phyloP scores from a whole-genome alignment of 192 early-diverging fungal species.

The Mortierella alpina region DNA sequence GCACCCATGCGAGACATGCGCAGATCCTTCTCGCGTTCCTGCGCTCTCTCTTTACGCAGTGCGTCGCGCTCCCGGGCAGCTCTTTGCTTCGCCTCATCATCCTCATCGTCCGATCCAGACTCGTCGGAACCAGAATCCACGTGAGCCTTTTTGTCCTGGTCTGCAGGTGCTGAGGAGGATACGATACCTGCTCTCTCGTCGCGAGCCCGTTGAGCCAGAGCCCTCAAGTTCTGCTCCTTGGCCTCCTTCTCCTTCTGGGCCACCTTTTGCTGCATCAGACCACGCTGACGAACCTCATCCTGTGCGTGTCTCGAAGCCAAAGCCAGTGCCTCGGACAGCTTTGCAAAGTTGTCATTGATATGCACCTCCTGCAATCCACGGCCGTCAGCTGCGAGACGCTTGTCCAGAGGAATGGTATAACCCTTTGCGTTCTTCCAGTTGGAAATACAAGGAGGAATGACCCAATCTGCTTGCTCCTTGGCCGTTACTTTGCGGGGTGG shows the following conservation, averaged over 20 bases:
- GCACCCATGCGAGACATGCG: constrained; percentile 90
- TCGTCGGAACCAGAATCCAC: constrained; percentile 51
- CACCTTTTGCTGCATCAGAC: constrained; percentile 90
- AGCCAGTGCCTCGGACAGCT: constrained; percentile 92
- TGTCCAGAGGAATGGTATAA: constrained; percentile 98
- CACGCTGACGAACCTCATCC: constrained; percentile 92
- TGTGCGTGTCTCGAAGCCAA: constrained; percentile 94
- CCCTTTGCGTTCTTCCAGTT: constrained; percentile 99
- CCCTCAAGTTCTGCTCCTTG: constrained; percentile 90
- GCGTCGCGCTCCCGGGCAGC: constrained; percentile 84
- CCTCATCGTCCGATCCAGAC: constrained; percentile 61
- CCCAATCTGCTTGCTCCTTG: constrained; percentile 97
- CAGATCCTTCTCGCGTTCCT: constrained; percentile 87
- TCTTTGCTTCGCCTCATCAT: constrained; percentile 61
- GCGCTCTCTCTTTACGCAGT: constrained; percentile 82
- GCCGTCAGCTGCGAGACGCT: constrained; percentile 97
- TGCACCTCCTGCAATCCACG: constrained; percentile 90
- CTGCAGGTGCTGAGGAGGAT: constrained; percentile 1
- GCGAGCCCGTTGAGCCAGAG: constrained; percentile 92
- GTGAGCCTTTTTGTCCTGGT: constrained; percentile 8
- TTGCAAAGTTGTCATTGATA: constrained; percentile 98
- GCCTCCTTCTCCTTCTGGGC: constrained; percentile 94
- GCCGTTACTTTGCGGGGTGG: constrained; percentile 96
- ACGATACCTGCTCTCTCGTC: constrained; percentile 76
- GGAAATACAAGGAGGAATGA: constrained; percentile 97